These are phyloP conservation scores for Backusella mclennaniae DNA, from an alignment of 192 early-diverging fungal genomes.

Conservation along the genomic window DNA sequence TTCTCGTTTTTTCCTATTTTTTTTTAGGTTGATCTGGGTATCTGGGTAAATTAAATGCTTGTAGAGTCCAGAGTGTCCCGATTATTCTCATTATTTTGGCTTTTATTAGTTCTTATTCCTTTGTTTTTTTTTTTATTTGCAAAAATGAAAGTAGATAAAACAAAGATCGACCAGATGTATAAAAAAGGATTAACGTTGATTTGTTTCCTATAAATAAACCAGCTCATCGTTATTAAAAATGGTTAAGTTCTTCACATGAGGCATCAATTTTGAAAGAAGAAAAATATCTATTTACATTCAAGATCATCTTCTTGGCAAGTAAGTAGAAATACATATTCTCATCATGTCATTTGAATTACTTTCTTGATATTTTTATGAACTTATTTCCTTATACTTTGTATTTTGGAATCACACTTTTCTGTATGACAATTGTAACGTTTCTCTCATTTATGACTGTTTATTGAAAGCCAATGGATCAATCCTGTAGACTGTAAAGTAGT, in stretches of 20 bases:
- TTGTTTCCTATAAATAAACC: background rate
- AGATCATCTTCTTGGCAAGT: background rate
- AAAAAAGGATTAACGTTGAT: background rate
- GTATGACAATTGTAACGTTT: conserved; percentile 2
- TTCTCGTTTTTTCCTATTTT: background rate
- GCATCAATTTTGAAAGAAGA: background rate
- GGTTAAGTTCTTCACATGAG: background rate
- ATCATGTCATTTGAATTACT: background rate
- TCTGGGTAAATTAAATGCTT: background rate
- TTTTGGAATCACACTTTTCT: background rate
- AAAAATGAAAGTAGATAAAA: background rate
- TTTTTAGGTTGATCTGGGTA: background rate
- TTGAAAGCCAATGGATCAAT: background rate
- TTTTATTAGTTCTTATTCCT: background rate
- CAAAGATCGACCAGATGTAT: background rate
- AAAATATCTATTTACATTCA: background rate
- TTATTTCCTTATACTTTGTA: background rate
- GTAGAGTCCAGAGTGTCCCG: background rate
- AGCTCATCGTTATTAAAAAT: background rate
- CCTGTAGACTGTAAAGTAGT: background rate
- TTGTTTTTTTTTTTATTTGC: background rate
- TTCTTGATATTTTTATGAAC: background rate
- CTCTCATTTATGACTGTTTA: conserved; percentile 2
- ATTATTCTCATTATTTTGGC: background rate
- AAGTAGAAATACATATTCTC: background rate